phyloP scores from a whole-genome alignment of 257 asterid species.

The Verbascum thapsus region DNA sequence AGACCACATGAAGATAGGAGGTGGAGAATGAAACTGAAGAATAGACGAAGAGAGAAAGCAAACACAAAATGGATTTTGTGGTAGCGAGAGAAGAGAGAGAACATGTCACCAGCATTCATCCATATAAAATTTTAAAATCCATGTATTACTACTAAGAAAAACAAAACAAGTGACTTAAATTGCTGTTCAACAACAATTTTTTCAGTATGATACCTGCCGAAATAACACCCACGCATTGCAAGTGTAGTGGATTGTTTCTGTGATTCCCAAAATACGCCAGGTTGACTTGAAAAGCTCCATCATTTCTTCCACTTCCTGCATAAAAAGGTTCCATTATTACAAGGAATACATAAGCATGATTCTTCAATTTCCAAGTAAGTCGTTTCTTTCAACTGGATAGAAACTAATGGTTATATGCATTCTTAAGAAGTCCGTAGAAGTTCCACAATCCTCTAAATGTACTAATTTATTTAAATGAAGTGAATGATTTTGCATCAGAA shows the following conservation, averaged over 20 bases:
- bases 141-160: slow-evolving; percentile 16
- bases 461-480: neutral
- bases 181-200: slow-evolving; percentile 24
- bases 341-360: slow-evolving; percentile 23
- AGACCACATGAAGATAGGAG: too few species aligned
- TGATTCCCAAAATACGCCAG: slow-evolving; percentile 92
- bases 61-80: too few species aligned
- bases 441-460: neutral
- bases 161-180: slow-evolving; percentile 14
- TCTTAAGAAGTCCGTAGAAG: slow-evolving; percentile 12
- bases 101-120: slow-evolving; percentile 19
- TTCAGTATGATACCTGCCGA: slow-evolving; percentile 70
- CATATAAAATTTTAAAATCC: neutral
- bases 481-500: slow-evolving; percentile 1
- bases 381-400: neutral
- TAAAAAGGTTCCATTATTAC: slow-evolving; percentile 26
- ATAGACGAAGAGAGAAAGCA: too few species aligned
- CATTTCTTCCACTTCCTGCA: slow-evolving; percentile 97
- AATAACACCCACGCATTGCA: slow-evolving; percentile 95
- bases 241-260: slow-evolving; percentile 88
- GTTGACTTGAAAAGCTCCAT: slow-evolving; percentile 95
- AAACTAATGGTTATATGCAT: slow-evolving; percentile 10
- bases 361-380: slow-evolving; percentile 12
- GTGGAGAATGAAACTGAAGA: too few species aligned
- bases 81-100: slow-evolving; percentile 3